Conservation (phyloP, 495 filamentous ascomycete species). For the Talaromyces proteolyticus region DNA sequence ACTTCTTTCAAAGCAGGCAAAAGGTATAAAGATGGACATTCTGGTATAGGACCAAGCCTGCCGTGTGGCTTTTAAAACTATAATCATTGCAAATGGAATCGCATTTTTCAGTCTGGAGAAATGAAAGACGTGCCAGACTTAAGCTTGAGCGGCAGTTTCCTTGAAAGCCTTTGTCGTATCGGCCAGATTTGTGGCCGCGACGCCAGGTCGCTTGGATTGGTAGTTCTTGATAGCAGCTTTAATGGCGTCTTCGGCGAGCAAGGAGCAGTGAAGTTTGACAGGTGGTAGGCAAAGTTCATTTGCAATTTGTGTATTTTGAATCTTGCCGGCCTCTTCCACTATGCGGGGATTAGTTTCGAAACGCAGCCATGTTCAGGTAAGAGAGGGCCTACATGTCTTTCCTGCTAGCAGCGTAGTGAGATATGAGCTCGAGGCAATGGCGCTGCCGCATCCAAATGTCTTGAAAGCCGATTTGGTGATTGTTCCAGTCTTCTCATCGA, state of each 20-base stretch:
- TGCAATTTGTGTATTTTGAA: conserved; percentile 95
- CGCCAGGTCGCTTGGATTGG: conserved; percentile 86
- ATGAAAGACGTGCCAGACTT: too few relatives aligned
- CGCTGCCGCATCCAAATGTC: conserved; percentile 96
- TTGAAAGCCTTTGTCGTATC: conserved; percentile 41
- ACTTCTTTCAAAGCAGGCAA: neutral
- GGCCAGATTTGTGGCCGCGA: conserved; percentile 56
- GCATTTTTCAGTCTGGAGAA: conserved; percentile 6
- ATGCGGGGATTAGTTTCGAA: neutral
- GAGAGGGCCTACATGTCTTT: conserved; percentile 57
- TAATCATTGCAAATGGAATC: neutral
- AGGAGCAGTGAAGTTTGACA: conserved; percentile 97
- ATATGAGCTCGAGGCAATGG: conserved; percentile 87
- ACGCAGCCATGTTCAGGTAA: neutral
- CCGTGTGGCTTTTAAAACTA: neutral
- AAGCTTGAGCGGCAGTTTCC: conserved; percentile 6
- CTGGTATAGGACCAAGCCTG: neutral
- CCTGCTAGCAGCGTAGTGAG: conserved; percentile 88
- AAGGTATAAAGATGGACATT: neutral
- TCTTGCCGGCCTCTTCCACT: conserved; percentile 80
- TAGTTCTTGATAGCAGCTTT: conserved; percentile 98
- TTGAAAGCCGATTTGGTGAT: conserved; percentile 97
- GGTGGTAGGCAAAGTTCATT: conserved; percentile 93
- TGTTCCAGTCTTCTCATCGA: conserved; percentile 80
- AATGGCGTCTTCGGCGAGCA: conserved; percentile 99